These are phyloP conservation scores for Durotheca rogersii DNA, from an alignment of 495 filamentous ascomycete species.

Conservation along the genomic window DNA sequence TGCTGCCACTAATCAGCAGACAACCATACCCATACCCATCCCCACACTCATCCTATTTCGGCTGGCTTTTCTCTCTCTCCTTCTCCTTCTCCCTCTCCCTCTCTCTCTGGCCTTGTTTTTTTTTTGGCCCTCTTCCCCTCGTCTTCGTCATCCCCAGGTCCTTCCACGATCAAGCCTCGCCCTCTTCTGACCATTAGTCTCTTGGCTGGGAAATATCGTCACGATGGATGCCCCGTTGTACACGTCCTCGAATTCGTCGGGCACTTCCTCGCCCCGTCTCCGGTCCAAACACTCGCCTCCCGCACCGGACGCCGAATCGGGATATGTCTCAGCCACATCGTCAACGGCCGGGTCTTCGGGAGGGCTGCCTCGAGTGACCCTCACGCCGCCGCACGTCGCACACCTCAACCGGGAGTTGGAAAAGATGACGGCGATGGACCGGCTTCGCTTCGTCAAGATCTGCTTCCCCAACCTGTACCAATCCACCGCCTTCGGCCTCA, in stretches of 20 bases:
- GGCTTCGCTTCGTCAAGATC: slow-evolving; percentile 87
- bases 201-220: too few species aligned
- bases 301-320: slow-evolving; percentile 66
- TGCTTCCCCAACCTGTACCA: slow-evolving; percentile 91
- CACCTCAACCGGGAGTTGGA: slow-evolving; percentile 87
- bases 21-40: slow-evolving; percentile 11
- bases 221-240: slow-evolving; percentile 10
- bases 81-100: not conserved
- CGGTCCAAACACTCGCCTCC: slow-evolving; percentile 8
- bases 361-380: slow-evolving; percentile 69
- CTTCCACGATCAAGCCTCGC: too few species aligned
- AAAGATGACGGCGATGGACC: slow-evolving; percentile 72
- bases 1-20: slow-evolving; percentile 19
- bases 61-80: not conserved
- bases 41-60: slow-evolving; percentile 8
- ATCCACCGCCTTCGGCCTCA: slow-evolving; percentile 95
- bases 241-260: slow-evolving; percentile 28
- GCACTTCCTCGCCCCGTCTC: slow-evolving; percentile 38
- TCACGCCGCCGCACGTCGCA: slow-evolving; percentile 84
- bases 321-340: slow-evolving; percentile 77
- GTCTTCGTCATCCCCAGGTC: slow-evolving; percentile 4
- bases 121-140: not conserved
- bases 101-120: not conserved
- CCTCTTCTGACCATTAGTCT: too few species aligned
- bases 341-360: slow-evolving; percentile 57